Evolutionary conservation across 2,329 filamentous ascomycete species (phyloP).

Genomic region (Claviceps arundinis): DNA sequence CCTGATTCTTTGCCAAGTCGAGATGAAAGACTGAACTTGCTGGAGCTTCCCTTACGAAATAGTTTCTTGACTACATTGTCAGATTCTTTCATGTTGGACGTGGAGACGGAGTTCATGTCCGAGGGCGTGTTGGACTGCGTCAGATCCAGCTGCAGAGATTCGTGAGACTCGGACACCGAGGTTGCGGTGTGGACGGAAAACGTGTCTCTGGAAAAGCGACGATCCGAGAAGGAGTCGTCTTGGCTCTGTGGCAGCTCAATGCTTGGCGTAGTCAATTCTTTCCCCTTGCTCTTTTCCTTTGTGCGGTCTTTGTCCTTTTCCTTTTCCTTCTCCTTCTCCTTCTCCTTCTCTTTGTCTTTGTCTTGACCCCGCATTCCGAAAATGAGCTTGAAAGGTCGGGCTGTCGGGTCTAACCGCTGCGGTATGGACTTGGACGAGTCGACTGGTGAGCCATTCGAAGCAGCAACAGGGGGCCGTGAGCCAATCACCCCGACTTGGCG

Average conservation of each 20-base stretch:
- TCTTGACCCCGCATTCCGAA: constrained; percentile 32
- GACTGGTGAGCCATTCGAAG: not conserved
- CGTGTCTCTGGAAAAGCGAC: constrained; percentile 42
- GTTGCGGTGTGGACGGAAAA: constrained; percentile 44
- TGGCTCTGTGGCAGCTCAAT: constrained; percentile 23
- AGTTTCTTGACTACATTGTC: constrained; percentile 48
- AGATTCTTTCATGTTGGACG: constrained; percentile 31
- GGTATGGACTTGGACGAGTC: constrained; percentile 27
- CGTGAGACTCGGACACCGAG: constrained; percentile 46
- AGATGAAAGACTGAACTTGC: constrained; percentile 51
- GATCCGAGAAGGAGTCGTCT: constrained; percentile 38
- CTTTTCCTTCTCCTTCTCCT: constrained; percentile 6
- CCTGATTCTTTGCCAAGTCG: constrained; percentile 39
- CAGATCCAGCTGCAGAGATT: constrained; percentile 42
- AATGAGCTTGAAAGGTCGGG: constrained; percentile 74
- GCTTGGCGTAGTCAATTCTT: constrained; percentile 23
- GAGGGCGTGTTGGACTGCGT: constrained; percentile 43
- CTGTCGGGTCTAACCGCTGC: constrained; percentile 69
- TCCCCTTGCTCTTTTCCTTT: constrained; percentile 26
- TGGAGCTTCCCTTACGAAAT: constrained; percentile 51
- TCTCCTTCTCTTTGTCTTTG: constrained; percentile 9
- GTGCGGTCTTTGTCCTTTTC: constrained; percentile 16
- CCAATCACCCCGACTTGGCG: constrained; percentile 63
- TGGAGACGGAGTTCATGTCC: constrained; percentile 31
- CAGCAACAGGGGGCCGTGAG: constrained; percentile 46